Conservation (phyloP, 208 protist genomes). For the Acanthamoeba sp. region DNA sequence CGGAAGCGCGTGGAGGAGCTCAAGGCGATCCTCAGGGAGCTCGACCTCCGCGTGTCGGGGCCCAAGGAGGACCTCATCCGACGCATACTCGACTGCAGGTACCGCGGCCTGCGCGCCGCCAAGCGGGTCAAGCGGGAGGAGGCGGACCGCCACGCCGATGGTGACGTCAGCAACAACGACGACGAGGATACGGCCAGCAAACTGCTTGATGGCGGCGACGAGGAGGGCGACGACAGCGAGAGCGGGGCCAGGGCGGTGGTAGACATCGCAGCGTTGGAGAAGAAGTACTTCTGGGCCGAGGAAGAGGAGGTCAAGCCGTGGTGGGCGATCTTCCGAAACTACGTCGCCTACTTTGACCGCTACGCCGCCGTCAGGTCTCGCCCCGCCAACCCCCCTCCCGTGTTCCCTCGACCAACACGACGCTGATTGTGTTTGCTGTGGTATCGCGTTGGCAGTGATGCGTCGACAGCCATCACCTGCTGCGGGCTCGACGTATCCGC, state of each 20-base stretch:
- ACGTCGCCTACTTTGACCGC: slow-evolving; percentile 81
- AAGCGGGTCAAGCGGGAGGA: background rate
- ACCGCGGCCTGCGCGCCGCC: background rate
- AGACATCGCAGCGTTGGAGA: slow-evolving; percentile 43
- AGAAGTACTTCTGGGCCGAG: slow-evolving; percentile 77
- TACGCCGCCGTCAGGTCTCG: slow-evolving; percentile 75
- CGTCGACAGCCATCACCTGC: background rate
- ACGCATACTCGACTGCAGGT: slow-evolving; percentile 24
- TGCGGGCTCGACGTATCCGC: slow-evolving; percentile 69
- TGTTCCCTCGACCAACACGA: background rate
- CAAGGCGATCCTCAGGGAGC: background rate
- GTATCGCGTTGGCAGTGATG: background rate
- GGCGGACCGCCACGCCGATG: background rate
- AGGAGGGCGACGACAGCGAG: background rate
- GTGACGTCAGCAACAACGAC: background rate
- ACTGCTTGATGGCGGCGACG: background rate
- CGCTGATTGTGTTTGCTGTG: background rate
- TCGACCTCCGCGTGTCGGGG: slow-evolving; percentile 16
- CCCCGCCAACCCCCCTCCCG: background rate
- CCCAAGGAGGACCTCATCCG: slow-evolving; percentile 52
- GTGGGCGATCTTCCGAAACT: slow-evolving; percentile 79
- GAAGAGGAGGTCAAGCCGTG: slow-evolving; percentile 29
- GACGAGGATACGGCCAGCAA: background rate
- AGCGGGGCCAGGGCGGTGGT: background rate
- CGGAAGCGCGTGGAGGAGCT: slow-evolving; percentile 28